These are phyloP conservation scores for Cynanchum wilfordii DNA, from an alignment of 257 asterid genomes.

Conservation along the genomic window DNA sequence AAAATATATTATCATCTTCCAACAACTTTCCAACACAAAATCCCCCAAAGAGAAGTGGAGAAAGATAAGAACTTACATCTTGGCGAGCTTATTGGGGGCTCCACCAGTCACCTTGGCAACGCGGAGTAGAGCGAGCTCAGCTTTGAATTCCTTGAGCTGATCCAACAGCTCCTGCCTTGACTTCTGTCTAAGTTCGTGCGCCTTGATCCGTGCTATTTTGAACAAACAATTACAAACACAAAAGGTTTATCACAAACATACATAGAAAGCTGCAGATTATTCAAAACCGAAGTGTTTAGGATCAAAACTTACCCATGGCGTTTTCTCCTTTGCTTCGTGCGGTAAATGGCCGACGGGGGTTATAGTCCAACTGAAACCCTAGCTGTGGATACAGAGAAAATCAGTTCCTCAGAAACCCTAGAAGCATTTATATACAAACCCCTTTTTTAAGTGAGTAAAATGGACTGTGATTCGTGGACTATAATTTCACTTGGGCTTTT, in stretches of 20 bases:
- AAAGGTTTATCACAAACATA: too few species aligned
- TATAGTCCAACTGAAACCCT: neutral
- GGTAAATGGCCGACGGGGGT: neutral
- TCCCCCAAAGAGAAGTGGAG: neutral
- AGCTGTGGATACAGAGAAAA: neutral
- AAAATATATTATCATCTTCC: neutral
- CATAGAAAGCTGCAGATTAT: neutral
- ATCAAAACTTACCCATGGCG: slow-evolving; percentile 28
- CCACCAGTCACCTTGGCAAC: slow-evolving; percentile 56
- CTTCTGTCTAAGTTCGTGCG: slow-evolving; percentile 56
- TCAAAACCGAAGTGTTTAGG: neutral
- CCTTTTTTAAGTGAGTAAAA: too few species aligned
- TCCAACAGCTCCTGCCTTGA: slow-evolving; percentile 52
- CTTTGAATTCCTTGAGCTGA: slow-evolving; percentile 73
- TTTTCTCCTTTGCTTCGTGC: neutral
- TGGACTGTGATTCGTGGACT: neutral
- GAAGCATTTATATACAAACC: neutral
- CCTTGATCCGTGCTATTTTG: slow-evolving; percentile 56
- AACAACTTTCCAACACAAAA: neutral
- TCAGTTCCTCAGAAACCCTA: slow-evolving; percentile 4
- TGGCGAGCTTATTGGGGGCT: slow-evolving; percentile 45
- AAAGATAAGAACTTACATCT: slow-evolving; percentile 18
- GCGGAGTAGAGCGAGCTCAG: slow-evolving; percentile 61
- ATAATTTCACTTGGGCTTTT: neutral
- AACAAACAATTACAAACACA: neutral